These are phyloP conservation scores for Barnettozyma sucrosica DNA, from an alignment of 805 yeast genomes.

Conservation along the genomic window DNA sequence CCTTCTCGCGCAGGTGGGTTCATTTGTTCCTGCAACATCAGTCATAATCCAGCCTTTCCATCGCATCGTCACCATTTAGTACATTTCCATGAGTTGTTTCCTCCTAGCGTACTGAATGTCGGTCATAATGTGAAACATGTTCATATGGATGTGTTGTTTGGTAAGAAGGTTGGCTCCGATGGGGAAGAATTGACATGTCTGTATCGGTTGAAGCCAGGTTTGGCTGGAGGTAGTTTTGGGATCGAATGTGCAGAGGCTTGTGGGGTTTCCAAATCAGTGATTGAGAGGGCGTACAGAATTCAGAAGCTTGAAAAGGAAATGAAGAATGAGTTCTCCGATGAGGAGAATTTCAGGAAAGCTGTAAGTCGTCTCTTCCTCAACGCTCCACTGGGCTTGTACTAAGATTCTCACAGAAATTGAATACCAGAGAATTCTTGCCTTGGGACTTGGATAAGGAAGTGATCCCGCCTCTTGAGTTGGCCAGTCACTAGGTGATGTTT, in stretches of 20 bases:
- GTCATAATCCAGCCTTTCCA: constrained; percentile 45
- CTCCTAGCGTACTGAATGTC: constrained; percentile 19
- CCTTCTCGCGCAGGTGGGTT: constrained; percentile 47
- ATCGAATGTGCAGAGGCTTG: constrained; percentile 36
- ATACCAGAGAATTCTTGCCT: constrained; percentile 15
- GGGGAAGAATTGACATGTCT: constrained; percentile 26
- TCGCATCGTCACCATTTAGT: constrained; percentile 38
- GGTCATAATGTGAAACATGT: constrained; percentile 26
- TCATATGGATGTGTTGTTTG: constrained; percentile 31
- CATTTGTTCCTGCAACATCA: constrained; percentile 44
- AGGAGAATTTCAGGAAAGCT: constrained; percentile 2
- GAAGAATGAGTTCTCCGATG: neutral
- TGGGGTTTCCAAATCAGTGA: constrained; percentile 29
- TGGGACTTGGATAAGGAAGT: constrained; percentile 19
- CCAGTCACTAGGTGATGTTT: neutral
- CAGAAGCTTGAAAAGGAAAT: constrained; percentile 11
- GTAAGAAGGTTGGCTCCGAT: neutral
- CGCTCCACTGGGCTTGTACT: neutral
- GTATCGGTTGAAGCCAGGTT: constrained; percentile 29
- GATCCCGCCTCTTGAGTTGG: neutral
- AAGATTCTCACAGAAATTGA: constrained; percentile 5
- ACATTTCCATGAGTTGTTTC: constrained; percentile 41
- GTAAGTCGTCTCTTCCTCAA: neutral
- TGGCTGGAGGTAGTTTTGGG: constrained; percentile 32
- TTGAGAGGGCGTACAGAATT: constrained; percentile 29